Percentiles rank a stretch among this genome's conserved stretches.
These are phyloP conservation scores for Exutisphaerella laricina DNA, from an alignment of 2,329 filamentous ascomycete genomes.

Conservation along the genomic window DNA sequence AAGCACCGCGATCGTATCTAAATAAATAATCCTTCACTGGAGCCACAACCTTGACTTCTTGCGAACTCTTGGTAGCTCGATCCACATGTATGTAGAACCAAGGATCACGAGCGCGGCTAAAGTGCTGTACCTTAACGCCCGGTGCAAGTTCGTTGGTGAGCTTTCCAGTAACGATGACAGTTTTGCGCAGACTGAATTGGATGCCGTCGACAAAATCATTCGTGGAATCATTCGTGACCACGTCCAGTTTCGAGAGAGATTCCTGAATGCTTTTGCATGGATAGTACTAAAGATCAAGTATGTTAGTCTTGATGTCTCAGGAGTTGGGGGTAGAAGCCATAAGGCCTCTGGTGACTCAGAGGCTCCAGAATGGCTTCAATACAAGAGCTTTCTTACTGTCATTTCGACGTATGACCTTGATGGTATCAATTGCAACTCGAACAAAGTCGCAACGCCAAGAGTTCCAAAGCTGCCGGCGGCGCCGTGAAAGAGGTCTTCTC, in stretches of 20 bases:
- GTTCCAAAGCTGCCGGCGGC: conserved; percentile 62
- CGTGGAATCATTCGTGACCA: conserved; percentile 32
- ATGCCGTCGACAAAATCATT: conserved; percentile 63
- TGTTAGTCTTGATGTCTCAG: too few species aligned
- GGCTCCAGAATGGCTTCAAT: too few species aligned
- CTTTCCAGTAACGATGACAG: conserved; percentile 41
- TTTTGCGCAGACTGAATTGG: conserved; percentile 40
- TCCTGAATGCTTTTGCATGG: conserved; percentile 38
- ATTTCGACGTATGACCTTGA: conserved; percentile 47
- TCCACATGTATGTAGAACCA: conserved; percentile 70
- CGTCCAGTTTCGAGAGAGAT: conserved; percentile 38
- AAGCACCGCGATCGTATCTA: conserved; percentile 59
- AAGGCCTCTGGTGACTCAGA: too few species aligned
- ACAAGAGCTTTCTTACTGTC: too few species aligned
- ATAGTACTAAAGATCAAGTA: too few species aligned
- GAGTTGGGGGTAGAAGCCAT: too few species aligned
- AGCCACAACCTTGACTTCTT: conserved; percentile 27
- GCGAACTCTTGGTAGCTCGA: conserved; percentile 23
- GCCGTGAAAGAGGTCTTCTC: conserved; percentile 59
- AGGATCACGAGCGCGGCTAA: conserved; percentile 56
- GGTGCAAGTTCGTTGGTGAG: conserved; percentile 30
- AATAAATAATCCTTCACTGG: conserved; percentile 53
- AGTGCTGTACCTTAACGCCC: conserved; percentile 35
- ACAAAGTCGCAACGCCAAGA: conserved; percentile 58
- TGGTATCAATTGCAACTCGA: conserved; percentile 45